A percentile compares a stretch with the other conserved stretches of the same genome.
Evolutionary conservation across 139 green algal species (phyloP).

Genomic region (Auxenochlorella pyrenoidosa): DNA sequence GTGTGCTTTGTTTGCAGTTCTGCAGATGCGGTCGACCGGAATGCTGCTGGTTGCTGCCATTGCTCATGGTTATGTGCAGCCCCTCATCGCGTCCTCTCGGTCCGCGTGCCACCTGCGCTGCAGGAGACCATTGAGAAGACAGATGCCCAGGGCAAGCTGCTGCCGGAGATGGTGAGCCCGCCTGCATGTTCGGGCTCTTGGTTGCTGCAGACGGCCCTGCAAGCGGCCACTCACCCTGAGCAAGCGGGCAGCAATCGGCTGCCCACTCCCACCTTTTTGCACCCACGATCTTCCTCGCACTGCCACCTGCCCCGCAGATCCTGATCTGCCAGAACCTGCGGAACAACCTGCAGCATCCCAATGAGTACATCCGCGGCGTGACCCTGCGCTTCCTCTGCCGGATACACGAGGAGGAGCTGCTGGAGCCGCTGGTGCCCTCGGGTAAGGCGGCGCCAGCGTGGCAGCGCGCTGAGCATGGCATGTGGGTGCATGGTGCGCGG

Average conservation of each 20-base stretch:
- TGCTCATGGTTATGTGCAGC: neutral
- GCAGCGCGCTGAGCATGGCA: too few species aligned
- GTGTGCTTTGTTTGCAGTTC: neutral
- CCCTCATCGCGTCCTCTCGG: neutral
- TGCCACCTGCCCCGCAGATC: conserved; percentile 74
- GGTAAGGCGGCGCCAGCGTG: neutral
- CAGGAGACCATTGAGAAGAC: conserved; percentile 99
- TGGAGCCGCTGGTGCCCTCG: conserved; percentile 96
- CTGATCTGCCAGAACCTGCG: conserved; percentile 99
- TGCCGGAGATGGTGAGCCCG: conserved; percentile 95
- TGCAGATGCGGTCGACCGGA: too few species aligned
- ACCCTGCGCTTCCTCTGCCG: conserved; percentile 98
- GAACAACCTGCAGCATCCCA: conserved; percentile 99
- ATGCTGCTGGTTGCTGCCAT: neutral
- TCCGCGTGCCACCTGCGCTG: neutral
- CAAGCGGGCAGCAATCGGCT: too few species aligned
- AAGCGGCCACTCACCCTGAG: neutral
- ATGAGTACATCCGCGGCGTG: conserved; percentile 97
- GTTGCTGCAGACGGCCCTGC: neutral
- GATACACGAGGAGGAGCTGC: conserved; percentile 96
- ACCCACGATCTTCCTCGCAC: neutral
- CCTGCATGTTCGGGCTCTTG: too few species aligned
- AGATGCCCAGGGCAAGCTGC: conserved; percentile 91
- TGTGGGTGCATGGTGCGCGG: too few species aligned
- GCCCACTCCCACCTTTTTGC: too few species aligned